Percentiles rank a stretch among this genome's conserved stretches.
Evolutionary conservation across 1,284 basidiomycete genomes (phyloP).

Genomic region (Mycena sp.): DNA sequence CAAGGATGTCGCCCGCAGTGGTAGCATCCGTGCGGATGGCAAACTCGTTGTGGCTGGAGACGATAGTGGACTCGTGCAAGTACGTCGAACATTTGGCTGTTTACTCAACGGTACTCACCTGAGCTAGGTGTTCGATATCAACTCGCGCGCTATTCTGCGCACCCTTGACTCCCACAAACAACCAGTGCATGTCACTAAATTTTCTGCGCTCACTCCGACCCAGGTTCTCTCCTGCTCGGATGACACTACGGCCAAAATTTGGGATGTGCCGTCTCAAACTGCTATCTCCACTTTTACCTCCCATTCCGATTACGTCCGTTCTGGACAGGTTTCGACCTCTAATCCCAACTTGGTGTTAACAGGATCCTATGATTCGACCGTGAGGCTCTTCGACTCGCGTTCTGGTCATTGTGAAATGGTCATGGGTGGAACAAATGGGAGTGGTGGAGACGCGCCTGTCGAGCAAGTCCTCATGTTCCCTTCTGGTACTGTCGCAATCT

Average conservation of each 20-base stretch:
- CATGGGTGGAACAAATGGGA: conserved; percentile 66
- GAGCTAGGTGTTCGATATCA: conserved; percentile 90
- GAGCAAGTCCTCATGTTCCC: conserved; percentile 97
- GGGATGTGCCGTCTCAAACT: conserved; percentile 94
- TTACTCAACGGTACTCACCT: conserved; percentile 26
- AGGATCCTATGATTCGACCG: conserved; percentile 95
- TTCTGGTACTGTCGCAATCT: conserved; percentile 87
- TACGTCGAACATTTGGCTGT: conserved; percentile 40
- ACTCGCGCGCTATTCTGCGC: conserved; percentile 92
- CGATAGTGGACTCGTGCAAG: conserved; percentile 94
- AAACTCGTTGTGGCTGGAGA: conserved; percentile 96
- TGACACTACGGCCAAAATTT: conserved; percentile 93
- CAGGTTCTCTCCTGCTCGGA: conserved; percentile 96
- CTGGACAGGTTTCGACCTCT: conserved; percentile 86
- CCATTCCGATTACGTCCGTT: conserved; percentile 96
- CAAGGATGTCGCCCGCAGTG: conserved; percentile 94
- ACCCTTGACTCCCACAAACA: conserved; percentile 94
- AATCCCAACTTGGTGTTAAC: conserved; percentile 90
- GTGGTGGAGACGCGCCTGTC: conserved; percentile 70
- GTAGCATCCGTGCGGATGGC: conserved; percentile 89
- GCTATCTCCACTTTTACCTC: conserved; percentile 82
- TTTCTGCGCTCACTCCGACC: conserved; percentile 84
- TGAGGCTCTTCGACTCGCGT: conserved; percentile 90
- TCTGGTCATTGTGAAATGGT: conserved; percentile 84
- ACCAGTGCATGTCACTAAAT: conserved; percentile 94